phyloP scores from a whole-genome alignment of 495 filamentous ascomycete genomes.

The Tuber indicum region DNA sequence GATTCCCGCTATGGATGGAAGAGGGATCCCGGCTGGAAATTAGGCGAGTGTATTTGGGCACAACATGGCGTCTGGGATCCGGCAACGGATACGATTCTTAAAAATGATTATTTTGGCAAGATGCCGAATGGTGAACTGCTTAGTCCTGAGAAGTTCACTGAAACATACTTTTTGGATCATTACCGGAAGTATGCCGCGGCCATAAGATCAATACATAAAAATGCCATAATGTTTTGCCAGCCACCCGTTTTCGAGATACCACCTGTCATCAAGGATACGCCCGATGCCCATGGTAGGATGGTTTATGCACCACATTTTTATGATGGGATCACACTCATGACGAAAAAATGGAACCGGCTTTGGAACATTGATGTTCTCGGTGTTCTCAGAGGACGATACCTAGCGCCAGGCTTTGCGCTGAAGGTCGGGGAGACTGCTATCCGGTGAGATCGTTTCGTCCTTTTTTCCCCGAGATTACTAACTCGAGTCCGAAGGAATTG shows the following conservation, averaged over 20 bases:
- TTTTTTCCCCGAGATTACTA: not conserved
- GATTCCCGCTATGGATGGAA: slow-evolving; percentile 86
- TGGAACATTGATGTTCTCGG: slow-evolving; percentile 98
- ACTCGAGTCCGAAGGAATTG: slow-evolving; percentile 53
- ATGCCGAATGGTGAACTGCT: slow-evolving; percentile 66
- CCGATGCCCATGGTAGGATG: slow-evolving; percentile 81
- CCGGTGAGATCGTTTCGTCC: slow-evolving; percentile 42
- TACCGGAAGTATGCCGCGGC: slow-evolving; percentile 69
- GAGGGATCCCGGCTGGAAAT: slow-evolving; percentile 77
- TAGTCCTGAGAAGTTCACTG: slow-evolving; percentile 78
- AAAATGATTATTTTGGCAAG: slow-evolving; percentile 82
- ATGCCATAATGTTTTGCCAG: slow-evolving; percentile 83
- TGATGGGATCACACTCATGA: slow-evolving; percentile 92
- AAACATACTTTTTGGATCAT: slow-evolving; percentile 79
- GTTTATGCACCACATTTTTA: slow-evolving; percentile 94
- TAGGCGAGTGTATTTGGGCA: slow-evolving; percentile 93
- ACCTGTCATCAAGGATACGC: slow-evolving; percentile 75
- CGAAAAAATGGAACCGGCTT: slow-evolving; percentile 94
- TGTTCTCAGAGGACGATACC: slow-evolving; percentile 79
- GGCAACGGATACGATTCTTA: slow-evolving; percentile 63
- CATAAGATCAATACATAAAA: slow-evolving; percentile 66
- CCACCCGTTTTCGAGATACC: slow-evolving; percentile 88
- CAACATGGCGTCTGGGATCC: slow-evolving; percentile 96
- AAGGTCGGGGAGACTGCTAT: slow-evolving; percentile 93
- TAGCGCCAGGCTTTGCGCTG: slow-evolving; percentile 79